Evolutionary conservation across 805 yeast genomes (phyloP).

Genomic region (Ogataea methanolica): DNA sequence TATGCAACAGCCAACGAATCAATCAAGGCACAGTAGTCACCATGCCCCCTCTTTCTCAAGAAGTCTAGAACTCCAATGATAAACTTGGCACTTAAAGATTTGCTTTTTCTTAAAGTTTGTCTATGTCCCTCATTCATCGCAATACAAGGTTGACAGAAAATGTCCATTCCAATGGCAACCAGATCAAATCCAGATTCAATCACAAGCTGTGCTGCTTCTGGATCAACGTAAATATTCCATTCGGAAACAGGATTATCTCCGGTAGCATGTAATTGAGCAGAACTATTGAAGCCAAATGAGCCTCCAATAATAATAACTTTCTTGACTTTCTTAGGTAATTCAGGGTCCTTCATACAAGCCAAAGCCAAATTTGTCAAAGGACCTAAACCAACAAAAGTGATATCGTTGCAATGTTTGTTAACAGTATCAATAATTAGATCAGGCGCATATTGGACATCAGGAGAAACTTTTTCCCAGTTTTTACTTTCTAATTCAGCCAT

Average conservation of each 20-base stretch:
- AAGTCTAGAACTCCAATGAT: slow-evolving; percentile 20
- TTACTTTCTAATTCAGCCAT: slow-evolving; percentile 15
- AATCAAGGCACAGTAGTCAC: slow-evolving; percentile 26
- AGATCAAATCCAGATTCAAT: slow-evolving; percentile 19
- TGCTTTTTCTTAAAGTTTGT: slow-evolving; percentile 5
- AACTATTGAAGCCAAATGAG: slow-evolving; percentile 22
- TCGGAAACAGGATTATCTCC: slow-evolving; percentile 27
- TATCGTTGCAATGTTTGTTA: slow-evolving; percentile 11
- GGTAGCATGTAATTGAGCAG: slow-evolving; percentile 24
- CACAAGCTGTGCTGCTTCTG: slow-evolving; percentile 24
- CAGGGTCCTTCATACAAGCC: slow-evolving; percentile 22
- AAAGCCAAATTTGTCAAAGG: slow-evolving; percentile 24
- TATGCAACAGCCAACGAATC: slow-evolving; percentile 26
- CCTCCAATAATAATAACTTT: slow-evolving; percentile 25
- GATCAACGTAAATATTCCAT: slow-evolving; percentile 26
- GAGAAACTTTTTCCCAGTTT: slow-evolving; percentile 11
- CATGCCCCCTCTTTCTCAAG: slow-evolving; percentile 17
- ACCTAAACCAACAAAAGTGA: slow-evolving; percentile 21
- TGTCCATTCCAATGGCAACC: slow-evolving; percentile 26
- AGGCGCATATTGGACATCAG: slow-evolving; percentile 13
- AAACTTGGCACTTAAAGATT: slow-evolving; percentile 17
- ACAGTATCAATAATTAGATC: slow-evolving; percentile 21
- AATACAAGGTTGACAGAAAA: slow-evolving; percentile 25
- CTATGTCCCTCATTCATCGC: slow-evolving; percentile 13
- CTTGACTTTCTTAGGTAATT: slow-evolving; percentile 15